A percentile compares a stretch with the other conserved stretches of the same genome.
Evolutionary conservation across 2,329 filamentous ascomycete species (phyloP).

Genomic region (Boeremia exigua): DNA sequence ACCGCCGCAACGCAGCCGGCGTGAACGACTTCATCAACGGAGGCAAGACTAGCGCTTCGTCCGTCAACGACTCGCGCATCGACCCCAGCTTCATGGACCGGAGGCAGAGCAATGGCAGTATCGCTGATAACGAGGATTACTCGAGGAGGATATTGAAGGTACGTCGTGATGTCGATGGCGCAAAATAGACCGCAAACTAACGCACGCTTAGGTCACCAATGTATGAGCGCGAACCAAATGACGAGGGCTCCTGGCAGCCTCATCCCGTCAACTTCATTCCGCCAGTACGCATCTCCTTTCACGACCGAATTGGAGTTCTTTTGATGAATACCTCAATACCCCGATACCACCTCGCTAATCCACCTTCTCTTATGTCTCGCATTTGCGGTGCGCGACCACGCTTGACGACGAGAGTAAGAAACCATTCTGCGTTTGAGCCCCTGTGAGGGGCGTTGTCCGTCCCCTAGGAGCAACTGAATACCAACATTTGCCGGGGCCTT

Average conservation of each 20-base stretch:
- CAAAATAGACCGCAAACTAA: conserved; percentile 20
- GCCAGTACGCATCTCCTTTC: conserved; percentile 19
- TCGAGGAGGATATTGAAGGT: conserved; percentile 95
- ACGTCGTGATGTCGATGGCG: conserved; percentile 27
- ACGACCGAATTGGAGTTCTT: conserved; percentile 16
- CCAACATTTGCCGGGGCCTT: conserved; percentile 13
- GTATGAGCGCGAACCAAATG: conserved; percentile 37
- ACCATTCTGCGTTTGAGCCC: conserved; percentile 26
- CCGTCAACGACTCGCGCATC: conserved; percentile 81
- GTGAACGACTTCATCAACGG: conserved; percentile 74
- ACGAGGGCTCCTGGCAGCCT: conserved; percentile 12
- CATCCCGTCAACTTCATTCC: conserved; percentile 11
- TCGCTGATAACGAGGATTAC: conserved; percentile 96
- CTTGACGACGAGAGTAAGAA: conserved; percentile 40
- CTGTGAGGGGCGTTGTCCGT: conserved; percentile 16
- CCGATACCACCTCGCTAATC: conserved; percentile 26
- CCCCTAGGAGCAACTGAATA: conserved; percentile 10
- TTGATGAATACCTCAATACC: conserved; percentile 23
- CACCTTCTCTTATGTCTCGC: conserved; percentile 26
- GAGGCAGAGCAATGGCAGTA: conserved; percentile 91
- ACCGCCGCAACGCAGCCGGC: conserved; percentile 78
- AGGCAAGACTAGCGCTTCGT: conserved; percentile 68
- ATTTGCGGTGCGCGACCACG: conserved; percentile 31
- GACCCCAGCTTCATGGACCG: conserved; percentile 83
- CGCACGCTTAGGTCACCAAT: conserved; percentile 42